A percentile compares a stretch with the other conserved stretches of the same genome.
These are phyloP conservation scores for Penstemon newberryi DNA, from an alignment of 257 asterid genomes.

Conservation along the genomic window DNA sequence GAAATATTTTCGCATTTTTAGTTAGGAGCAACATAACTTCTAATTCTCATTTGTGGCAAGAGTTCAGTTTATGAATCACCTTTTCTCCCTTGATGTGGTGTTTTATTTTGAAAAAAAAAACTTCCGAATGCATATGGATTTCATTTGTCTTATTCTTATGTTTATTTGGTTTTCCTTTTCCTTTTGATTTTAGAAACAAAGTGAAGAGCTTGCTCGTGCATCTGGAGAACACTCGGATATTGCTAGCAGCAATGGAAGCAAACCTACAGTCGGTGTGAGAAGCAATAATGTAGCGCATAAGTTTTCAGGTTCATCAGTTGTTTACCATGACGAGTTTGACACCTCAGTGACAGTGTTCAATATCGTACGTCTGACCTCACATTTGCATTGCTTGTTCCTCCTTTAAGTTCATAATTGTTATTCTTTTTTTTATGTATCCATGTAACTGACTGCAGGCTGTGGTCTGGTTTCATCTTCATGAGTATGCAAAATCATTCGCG, in stretches of 20 bases:
- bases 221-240: constrained; percentile 57
- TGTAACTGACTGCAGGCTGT: constrained; percentile 69
- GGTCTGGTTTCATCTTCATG: constrained; percentile 88
- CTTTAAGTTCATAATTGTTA: constrained; percentile 17
- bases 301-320: constrained; percentile 47
- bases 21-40: constrained; percentile 3
- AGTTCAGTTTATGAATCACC: constrained; percentile 5
- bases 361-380: constrained; percentile 49
- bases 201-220: constrained; percentile 56
- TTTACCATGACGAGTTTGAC: constrained; percentile 51
- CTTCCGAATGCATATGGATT: constrained; percentile 14
- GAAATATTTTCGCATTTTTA: constrained; percentile 2
- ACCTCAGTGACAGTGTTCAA: constrained; percentile 64
- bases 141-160: not conserved
- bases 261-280: constrained; percentile 39
- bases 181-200: constrained; percentile 55
- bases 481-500: constrained; percentile 66
- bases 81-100: constrained; percentile 22
- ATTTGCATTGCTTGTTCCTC: constrained; percentile 21
- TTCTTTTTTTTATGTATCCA: constrained; percentile 19
- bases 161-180: constrained; percentile 10
- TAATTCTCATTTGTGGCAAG: not conserved
- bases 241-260: constrained; percentile 46
- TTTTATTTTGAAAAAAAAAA: constrained; percentile 9
- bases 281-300: constrained; percentile 41